Evolutionary conservation across 257 asterid genomes (phyloP), one percentile per base, ranked within the genome.

Genomic region (Primulina huaijiensis): DNA sequence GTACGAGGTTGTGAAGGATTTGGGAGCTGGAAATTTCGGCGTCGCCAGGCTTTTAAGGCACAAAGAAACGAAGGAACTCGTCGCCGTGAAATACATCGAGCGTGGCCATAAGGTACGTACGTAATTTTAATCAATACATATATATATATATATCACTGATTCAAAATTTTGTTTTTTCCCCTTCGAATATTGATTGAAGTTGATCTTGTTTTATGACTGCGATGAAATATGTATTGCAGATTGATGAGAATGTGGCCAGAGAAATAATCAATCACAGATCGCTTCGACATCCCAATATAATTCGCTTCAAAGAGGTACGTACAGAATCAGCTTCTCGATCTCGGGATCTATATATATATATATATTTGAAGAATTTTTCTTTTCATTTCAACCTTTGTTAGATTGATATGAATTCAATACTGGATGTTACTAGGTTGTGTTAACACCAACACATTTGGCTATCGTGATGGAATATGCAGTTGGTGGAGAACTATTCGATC

Each of bases 231-330:
- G 62, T 3, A 8, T 64, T 72, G 81, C 82, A 88, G 96, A 88
- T 88, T 71, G 96, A 90, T 75, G 97, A 84, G 70, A 87, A 90
- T 73, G 96, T 88, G 17, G 95, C 88, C 1, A 80, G 97, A 68
- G 97, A 90, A 64, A 91, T 91, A 33, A 87, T 91, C 30, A 89
- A 91, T 68, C 96, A 87, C 77, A 77, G 96, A 70, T 89, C 96
- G 6, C 90, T 91, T 72, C 80, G 85, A 4, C 96, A 91, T 75
- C 96, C 95, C 7, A 91, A 91, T 65, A 91, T 91, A 25, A 87
- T 91, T 77, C 88, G 95, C 35, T 91, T 89, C 83, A 91, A 87
- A 75, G 95, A 91, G 91, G 96, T 85, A 17, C 6, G 50, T 38
- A 9, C 46, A 8, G 46, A 27, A 27, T 27, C 29, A 27, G 29